A percentile compares a stretch with the other conserved stretches of the same genome.
These are phyloP conservation scores for Pseudotsuga menziesii DNA, from an alignment of 75 land plant genomes.

Conservation along the genomic window DNA sequence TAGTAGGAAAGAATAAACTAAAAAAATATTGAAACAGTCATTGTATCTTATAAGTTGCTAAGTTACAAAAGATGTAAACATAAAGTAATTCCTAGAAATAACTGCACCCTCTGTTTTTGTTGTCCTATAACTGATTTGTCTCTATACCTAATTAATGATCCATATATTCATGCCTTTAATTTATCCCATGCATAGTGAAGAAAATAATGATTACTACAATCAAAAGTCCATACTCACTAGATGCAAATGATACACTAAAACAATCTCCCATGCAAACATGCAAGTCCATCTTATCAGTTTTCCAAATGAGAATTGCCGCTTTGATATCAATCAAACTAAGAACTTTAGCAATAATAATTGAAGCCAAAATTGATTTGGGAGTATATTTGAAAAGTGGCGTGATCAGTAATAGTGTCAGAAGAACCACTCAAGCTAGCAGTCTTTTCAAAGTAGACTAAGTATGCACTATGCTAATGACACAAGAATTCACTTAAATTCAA, in stretches of 20 bases:
- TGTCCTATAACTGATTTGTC: background rate
- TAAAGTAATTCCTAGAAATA: background rate
- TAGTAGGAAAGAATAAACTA: background rate
- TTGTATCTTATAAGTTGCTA: background rate
- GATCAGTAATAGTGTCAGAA: conserved; percentile 26
- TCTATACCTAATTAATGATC: background rate
- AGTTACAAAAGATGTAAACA: background rate
- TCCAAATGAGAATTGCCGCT: conserved; percentile 40
- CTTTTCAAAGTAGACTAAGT: too few species aligned
- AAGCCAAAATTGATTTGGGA: conserved; percentile 36
- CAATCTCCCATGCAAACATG: conserved; percentile 37
- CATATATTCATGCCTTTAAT: background rate
- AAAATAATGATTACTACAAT: conserved; percentile 30
- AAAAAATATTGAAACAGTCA: background rate
- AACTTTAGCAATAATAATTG: conserved; percentile 43
- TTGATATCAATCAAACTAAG: conserved; percentile 32
- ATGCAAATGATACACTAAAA: conserved; percentile 35
- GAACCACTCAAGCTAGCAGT: too few species aligned
- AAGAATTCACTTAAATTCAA: too few species aligned
- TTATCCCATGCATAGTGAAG: background rate
- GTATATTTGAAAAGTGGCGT: conserved; percentile 54
- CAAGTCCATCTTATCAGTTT: conserved; percentile 44
- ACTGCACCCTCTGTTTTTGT: background rate
- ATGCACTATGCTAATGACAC: too few species aligned
- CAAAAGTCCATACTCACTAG: conserved; percentile 40